phyloP scores from a whole-genome alignment of 768 basidiomycete genomes.

The Paxillus ammoniavirescens region DNA sequence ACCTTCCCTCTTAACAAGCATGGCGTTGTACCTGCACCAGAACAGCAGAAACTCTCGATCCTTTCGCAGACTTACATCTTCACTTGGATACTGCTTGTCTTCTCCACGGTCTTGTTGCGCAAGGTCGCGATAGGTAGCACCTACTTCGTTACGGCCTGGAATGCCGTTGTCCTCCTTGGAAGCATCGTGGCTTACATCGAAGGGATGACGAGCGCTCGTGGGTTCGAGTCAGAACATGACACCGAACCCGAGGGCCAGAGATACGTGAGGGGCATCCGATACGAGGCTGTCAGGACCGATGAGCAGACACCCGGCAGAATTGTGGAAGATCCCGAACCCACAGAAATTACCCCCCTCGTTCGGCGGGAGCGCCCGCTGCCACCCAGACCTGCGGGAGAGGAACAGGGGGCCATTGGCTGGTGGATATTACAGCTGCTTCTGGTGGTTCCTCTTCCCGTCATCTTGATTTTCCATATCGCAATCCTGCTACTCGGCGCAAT shows the following conservation, averaged over 20 bases:
- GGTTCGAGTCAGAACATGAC: constrained; percentile 7
- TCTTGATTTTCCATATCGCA: constrained; percentile 51
- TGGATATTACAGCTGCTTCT: constrained; percentile 64
- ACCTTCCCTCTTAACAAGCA: constrained; percentile 32
- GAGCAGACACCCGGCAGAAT: constrained; percentile 18
- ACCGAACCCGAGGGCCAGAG: constrained; percentile 1
- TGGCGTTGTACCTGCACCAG: constrained; percentile 21
- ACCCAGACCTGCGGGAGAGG: constrained; percentile 4
- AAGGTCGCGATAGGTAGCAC: constrained; percentile 46
- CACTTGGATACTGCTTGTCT: constrained; percentile 57
- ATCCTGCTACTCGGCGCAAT: constrained; percentile 46
- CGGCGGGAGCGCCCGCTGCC: constrained; percentile 24
- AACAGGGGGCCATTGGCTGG: constrained; percentile 34
- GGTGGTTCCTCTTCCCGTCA: constrained; percentile 50
- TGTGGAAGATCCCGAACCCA: constrained; percentile 41
- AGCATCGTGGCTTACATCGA: constrained; percentile 39
- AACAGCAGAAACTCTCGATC: constrained; percentile 50
- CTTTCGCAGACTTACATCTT: constrained; percentile 54
- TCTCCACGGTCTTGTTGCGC: constrained; percentile 46
- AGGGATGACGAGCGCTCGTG: constrained; percentile 23
- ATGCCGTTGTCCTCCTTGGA: constrained; percentile 43
- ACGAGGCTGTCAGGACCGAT: constrained; percentile 24
- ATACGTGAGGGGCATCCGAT: constrained; percentile 20
- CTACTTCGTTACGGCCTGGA: constrained; percentile 59
- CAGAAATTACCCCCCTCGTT: constrained; percentile 59